Evolutionary conservation across 768 basidiomycete species (phyloP).

Genomic region (Gloeopeniophorella convolvens): DNA sequence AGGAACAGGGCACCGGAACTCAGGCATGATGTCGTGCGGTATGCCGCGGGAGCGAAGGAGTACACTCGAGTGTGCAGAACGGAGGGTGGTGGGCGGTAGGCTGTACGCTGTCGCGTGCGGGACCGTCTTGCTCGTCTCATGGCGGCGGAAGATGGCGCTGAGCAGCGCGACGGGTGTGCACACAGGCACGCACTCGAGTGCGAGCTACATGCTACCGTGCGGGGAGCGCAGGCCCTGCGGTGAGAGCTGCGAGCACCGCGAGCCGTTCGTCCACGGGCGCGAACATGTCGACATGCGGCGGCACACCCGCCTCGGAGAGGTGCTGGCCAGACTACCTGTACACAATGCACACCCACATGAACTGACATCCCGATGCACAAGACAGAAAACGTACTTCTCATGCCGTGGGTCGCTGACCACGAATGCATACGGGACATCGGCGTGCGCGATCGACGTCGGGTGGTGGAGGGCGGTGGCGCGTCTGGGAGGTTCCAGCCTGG

Average conservation of each 20-base stretch:
- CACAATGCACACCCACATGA: neutral
- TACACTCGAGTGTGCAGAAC: slow-evolving; percentile 48
- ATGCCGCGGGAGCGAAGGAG: slow-evolving; percentile 44
- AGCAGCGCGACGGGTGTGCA: slow-evolving; percentile 55
- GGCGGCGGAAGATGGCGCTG: slow-evolving; percentile 42
- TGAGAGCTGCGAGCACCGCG: slow-evolving; percentile 45
- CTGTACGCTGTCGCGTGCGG: slow-evolving; percentile 57
- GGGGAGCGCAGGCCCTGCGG: slow-evolving; percentile 34
- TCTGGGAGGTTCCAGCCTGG: slow-evolving; percentile 9
- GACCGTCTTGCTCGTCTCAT: slow-evolving; percentile 41
- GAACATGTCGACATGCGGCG: slow-evolving; percentile 46
- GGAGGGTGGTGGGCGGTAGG: slow-evolving; percentile 46
- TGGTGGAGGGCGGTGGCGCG: slow-evolving; percentile 5
- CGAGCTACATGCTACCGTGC: slow-evolving; percentile 52
- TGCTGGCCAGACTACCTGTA: slow-evolving; percentile 56
- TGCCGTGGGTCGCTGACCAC: slow-evolving; percentile 16
- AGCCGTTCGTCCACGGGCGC: slow-evolving; percentile 44
- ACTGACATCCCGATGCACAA: no score
- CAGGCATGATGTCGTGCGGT: slow-evolving; percentile 48
- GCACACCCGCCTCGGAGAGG: slow-evolving; percentile 45
- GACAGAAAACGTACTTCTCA: slow-evolving; percentile 13
- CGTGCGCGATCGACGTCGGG: slow-evolving; percentile 7
- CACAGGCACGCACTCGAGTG: slow-evolving; percentile 41
- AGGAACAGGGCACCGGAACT: slow-evolving; percentile 42
- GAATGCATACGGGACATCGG: slow-evolving; percentile 15